A percentile compares a stretch with the other conserved stretches of the same genome.
These are phyloP conservation scores for Diaporthe eres DNA, from an alignment of 2,329 filamentous ascomycete genomes.

Conservation along the genomic window DNA sequence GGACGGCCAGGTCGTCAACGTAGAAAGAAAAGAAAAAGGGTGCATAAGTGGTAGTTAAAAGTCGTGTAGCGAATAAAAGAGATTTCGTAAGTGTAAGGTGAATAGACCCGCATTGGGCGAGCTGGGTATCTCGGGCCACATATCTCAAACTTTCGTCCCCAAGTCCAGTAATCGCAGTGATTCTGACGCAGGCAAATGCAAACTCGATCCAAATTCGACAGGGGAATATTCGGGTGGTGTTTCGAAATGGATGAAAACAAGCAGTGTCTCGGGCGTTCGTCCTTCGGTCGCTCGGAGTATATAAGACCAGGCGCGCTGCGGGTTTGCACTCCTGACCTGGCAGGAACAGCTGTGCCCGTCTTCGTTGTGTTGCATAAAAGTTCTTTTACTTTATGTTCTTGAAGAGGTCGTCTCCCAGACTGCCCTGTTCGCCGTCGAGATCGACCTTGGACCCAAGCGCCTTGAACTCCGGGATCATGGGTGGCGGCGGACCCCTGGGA, in stretches of 20 bases:
- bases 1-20: conserved; percentile 16
- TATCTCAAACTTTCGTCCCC: conserved; percentile 42
- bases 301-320: neutral
- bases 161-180: conserved; percentile 33
- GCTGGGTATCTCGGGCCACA: conserved; percentile 51
- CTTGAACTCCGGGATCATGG: conserved; percentile 72
- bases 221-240: conserved; percentile 10
- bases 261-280: conserved; percentile 9
- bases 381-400: conserved; percentile 68
- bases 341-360: neutral
- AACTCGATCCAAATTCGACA: conserved; percentile 36
- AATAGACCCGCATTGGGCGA: conserved; percentile 47
- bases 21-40: conserved; percentile 17
- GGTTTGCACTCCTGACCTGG: neutral
- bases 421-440: conserved; percentile 56
- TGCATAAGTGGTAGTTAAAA: conserved; percentile 35
- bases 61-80: conserved; percentile 32
- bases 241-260: conserved; percentile 33
- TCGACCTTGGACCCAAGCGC: conserved; percentile 66
- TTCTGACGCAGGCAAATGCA: conserved; percentile 33
- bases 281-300: neutral
- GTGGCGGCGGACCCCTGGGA: conserved; percentile 67
- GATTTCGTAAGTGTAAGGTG: conserved; percentile 34
- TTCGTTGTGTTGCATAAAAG: neutral
- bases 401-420: conserved; percentile 68